phyloP scores from a whole-genome alignment of 2,329 filamentous ascomycete species.

The Ilyonectria destructans region DNA sequence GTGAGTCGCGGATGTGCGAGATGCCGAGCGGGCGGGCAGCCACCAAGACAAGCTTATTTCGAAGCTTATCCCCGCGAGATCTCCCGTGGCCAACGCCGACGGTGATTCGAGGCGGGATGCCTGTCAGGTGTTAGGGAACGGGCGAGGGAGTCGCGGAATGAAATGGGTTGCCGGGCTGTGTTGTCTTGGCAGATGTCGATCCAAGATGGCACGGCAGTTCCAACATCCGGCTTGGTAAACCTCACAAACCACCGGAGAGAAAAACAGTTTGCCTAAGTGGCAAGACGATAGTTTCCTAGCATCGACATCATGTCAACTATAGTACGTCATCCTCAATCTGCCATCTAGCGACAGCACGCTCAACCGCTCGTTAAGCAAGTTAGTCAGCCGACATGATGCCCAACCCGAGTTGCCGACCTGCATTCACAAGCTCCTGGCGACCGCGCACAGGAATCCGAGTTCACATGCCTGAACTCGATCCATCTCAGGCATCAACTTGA shows the following conservation, averaged over 20 bases:
- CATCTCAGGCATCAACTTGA: not conserved
- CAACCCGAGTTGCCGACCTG: too few relatives aligned
- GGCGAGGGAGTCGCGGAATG: slow-evolving; percentile 29
- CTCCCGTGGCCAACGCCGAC: not conserved
- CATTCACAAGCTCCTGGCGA: not conserved
- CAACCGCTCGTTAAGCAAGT: not conserved
- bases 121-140: not conserved
- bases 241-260: slow-evolving; percentile 9
- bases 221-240: slow-evolving; percentile 44
- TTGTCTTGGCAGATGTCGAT: slow-evolving; percentile 43
- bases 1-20: slow-evolving; percentile 36
- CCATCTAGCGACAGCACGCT: not conserved
- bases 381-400: not conserved
- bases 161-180: slow-evolving; percentile 26
- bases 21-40: slow-evolving; percentile 24
- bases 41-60: slow-evolving; percentile 48
- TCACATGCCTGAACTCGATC: not conserved
- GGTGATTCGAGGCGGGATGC: slow-evolving; percentile 3
- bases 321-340: not conserved
- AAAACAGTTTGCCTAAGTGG: not conserved
- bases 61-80: slow-evolving; percentile 40
- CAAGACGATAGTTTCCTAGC: not conserved
- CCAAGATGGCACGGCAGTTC: slow-evolving; percentile 38
- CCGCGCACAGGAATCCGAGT: not conserved
- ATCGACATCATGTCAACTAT: not conserved